Percentiles rank a stretch among this genome's conserved stretches.
Evolutionary conservation across 495 filamentous ascomycete species (phyloP).

Genomic region (Penicillium subrubescens): DNA sequence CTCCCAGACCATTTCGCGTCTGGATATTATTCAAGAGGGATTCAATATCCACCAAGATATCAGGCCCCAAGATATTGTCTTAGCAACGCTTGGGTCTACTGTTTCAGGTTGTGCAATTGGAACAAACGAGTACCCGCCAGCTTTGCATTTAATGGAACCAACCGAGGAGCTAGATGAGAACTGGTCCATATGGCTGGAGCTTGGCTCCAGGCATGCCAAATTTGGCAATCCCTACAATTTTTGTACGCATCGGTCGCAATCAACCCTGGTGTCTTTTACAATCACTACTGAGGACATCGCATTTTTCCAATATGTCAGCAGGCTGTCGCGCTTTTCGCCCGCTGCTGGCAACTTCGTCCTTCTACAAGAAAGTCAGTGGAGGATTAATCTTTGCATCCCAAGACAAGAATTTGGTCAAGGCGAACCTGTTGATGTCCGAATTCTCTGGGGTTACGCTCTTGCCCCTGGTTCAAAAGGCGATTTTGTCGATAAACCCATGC

Average conservation of each 20-base stretch:
- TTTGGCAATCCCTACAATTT: conserved; percentile 43
- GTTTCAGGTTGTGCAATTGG: conserved; percentile 30
- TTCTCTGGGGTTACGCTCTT: no score
- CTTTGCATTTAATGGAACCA: conserved; percentile 23
- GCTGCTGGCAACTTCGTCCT: no score
- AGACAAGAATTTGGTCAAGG: no score
- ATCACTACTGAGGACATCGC: conserved; percentile 30
- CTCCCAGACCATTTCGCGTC: background rate
- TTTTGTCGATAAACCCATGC: no score
- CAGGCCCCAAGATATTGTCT: conserved; percentile 32
- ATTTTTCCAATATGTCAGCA: no score
- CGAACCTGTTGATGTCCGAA: no score
- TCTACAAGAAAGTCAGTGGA: no score
- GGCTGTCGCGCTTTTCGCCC: no score
- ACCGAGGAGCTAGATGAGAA: conserved; percentile 35
- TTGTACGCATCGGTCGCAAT: conserved; percentile 29
- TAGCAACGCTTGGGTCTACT: conserved; percentile 33
- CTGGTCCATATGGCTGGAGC: conserved; percentile 23
- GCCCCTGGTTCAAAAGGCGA: no score
- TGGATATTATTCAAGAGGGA: conserved; percentile 10
- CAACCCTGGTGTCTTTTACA: conserved; percentile 39
- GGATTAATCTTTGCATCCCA: no score
- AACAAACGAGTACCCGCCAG: conserved; percentile 27
- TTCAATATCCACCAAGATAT: conserved; percentile 18
- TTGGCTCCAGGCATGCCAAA: background rate